A percentile compares a stretch with the other conserved stretches of the same genome.
Conservation (phyloP, 2,329 filamentous ascomycete genomes). For the Penicillium vulpinum region DNA sequence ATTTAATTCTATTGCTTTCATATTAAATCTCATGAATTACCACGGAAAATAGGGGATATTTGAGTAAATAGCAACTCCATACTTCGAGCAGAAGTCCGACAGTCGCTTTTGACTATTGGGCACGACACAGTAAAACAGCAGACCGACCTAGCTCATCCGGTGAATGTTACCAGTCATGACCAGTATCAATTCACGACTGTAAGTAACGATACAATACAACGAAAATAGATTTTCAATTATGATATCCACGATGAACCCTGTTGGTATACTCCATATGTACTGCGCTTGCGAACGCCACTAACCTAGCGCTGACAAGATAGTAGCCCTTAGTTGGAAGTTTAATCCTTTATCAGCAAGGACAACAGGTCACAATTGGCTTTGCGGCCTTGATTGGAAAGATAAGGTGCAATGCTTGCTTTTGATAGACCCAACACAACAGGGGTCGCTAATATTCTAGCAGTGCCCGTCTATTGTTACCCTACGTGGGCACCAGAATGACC, state of each 20-base stretch:
- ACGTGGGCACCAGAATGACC: not conserved
- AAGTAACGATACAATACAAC: not conserved
- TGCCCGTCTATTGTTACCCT: not conserved
- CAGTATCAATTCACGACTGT: not conserved
- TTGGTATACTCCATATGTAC: not conserved
- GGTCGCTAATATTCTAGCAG: not conserved
- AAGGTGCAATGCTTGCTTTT: constrained; percentile 3
- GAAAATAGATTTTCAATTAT: not conserved
- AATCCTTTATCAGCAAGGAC: not conserved
- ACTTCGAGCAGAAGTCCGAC: not conserved
- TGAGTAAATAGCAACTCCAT: not conserved
- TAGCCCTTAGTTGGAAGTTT: not conserved
- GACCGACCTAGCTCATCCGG: not conserved
- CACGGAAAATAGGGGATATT: not conserved
- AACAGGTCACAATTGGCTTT: not conserved
- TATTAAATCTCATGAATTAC: not conserved
- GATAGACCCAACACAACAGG: not conserved
- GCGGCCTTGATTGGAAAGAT: not conserved
- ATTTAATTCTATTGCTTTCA: not conserved
- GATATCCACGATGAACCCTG: not conserved
- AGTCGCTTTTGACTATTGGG: not conserved
- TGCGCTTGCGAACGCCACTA: not conserved
- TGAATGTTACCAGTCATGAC: constrained; percentile 1
- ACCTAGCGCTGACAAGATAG: not conserved
- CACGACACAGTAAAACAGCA: not conserved